Evolutionary conservation across 768 basidiomycete species (phyloP).

Genomic region (Guyanaporus albipodus): DNA sequence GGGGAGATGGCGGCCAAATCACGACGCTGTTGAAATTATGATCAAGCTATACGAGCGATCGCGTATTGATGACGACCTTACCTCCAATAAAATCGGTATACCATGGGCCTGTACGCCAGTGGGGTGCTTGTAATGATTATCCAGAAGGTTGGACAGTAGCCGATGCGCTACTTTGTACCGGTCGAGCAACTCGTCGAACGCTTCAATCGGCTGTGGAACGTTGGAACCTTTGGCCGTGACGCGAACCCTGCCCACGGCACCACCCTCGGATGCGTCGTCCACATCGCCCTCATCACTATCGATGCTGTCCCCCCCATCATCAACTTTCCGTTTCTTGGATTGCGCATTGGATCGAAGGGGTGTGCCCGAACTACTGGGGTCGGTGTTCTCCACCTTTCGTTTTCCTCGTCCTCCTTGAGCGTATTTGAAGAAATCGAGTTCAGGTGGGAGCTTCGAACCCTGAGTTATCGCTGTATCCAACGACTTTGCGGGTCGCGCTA

Average conservation of each 20-base stretch:
- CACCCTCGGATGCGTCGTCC: slow-evolving; percentile 22
- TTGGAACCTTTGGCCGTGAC: slow-evolving; percentile 71
- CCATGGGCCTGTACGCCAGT: slow-evolving; percentile 81
- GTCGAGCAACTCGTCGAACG: slow-evolving; percentile 56
- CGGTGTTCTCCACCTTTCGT: slow-evolving; percentile 39
- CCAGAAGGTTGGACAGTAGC: slow-evolving; percentile 59
- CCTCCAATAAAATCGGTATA: slow-evolving; percentile 77
- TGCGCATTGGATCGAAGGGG: slow-evolving; percentile 8
- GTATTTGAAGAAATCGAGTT: slow-evolving; percentile 92
- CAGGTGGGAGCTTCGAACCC: slow-evolving; percentile 61
- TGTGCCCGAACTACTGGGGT: slow-evolving; percentile 11
- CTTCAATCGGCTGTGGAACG: slow-evolving; percentile 54
- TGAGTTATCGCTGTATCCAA: slow-evolving; percentile 20
- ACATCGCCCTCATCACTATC: slow-evolving; percentile 22
- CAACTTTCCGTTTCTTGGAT: slow-evolving; percentile 30
- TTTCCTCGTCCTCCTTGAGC: slow-evolving; percentile 54
- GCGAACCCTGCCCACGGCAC: slow-evolving; percentile 46
- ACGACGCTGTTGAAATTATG: slow-evolving; percentile 45
- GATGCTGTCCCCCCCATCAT: slow-evolving; percentile 21
- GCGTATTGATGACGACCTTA: slow-evolving; percentile 28
- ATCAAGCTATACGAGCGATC: not conserved
- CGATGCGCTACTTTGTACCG: slow-evolving; percentile 57
- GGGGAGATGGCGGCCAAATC: slow-evolving; percentile 95
- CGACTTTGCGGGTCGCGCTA: slow-evolving; percentile 18
- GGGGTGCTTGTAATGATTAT: slow-evolving; percentile 59